Base-by-base conservation (phyloP, 768 basidiomycete genomes). In the Strobilomyces echinocephalus region DNA sequence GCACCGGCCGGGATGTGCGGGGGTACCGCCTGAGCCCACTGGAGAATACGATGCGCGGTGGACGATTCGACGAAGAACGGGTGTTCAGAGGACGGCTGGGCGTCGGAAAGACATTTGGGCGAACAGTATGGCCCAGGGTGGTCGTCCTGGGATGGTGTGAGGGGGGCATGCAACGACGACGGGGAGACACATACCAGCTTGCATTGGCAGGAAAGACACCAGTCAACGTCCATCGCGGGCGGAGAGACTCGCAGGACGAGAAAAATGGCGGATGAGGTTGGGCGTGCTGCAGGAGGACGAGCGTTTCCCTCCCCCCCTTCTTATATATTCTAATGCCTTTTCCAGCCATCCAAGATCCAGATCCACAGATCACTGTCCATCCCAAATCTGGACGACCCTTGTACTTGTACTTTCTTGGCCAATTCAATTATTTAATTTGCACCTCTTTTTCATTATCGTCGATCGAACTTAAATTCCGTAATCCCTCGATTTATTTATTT, bases 171-270 rank as follows among this genome's bases (percentile, higher is more conserved):
- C 36, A 31, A 33, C 46, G 44, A 33, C 14, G 2, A 18, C 11
- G 11, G 10, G 7, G 11, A 7, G 11, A 21, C 0, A 79, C 81
- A 35, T 66, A 81, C 85, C 57, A 84, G 69, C 59, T 76, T 79
- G 58, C 77, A 75, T 59, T 77, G 75, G 74, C 87, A 89, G 51
- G 75, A 73, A 59, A 88, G 73, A 66, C 87, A 89, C 83, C 83
- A 86, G 73, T 86, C 80, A 59, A 79, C 76, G 69, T 86, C 85
- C 78, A 85, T 81, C 26, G 40, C 18, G 24, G 16, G 33, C 21
- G 49, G 28, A 28, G n/a, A n/a, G 31, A 38, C 41, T 48, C 38
- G 42, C 15, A 12, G 39, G 34, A 51, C 34, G 24, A 54, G 44
- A 51, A 66, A 61, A 66, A 58, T 12, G 28, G 21, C 2, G 50